phyloP scores from a whole-genome alignment of 139 green algal species.

The Tetradesmus lagerheimii region DNA sequence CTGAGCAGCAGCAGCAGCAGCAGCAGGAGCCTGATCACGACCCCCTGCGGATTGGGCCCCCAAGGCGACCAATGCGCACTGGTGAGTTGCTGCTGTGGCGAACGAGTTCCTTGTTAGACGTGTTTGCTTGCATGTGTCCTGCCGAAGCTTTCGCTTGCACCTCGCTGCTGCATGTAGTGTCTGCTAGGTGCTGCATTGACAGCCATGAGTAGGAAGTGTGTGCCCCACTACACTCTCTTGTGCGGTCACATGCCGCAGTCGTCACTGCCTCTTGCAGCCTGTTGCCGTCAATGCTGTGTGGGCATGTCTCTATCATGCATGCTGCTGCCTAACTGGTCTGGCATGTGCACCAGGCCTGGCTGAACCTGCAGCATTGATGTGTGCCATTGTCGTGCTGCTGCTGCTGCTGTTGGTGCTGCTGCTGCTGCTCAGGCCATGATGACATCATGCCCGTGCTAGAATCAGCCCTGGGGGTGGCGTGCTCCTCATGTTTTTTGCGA shows the following conservation, averaged over 20 bases:
- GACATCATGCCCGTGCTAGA: conserved; percentile 43
- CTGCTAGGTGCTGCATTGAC: too few relatives aligned
- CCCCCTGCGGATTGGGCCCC: neutral
- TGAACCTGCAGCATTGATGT: neutral
- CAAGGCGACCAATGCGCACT: neutral
- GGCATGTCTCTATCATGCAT: neutral
- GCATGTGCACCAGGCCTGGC: neutral
- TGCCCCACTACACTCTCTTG: too few relatives aligned
- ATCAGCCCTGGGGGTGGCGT: neutral
- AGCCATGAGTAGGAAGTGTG: too few relatives aligned
- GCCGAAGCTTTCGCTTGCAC: too few relatives aligned
- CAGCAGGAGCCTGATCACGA: conserved; percentile 27
- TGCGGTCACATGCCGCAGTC: too few relatives aligned
- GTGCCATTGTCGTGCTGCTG: neutral
- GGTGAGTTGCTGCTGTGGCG: neutral
- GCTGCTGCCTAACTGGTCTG: neutral
- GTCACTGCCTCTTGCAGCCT: too few relatives aligned
- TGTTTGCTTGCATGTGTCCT: too few relatives aligned
- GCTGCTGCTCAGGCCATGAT: neutral
- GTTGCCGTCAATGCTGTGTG: neutral
- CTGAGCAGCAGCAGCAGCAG: conserved; percentile 23
- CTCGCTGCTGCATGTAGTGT: too few relatives aligned
- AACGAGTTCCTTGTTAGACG: too few relatives aligned
- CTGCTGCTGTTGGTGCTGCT: neutral
- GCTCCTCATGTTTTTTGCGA: neutral